Evolutionary conservation across 495 filamentous ascomycete species (phyloP).

Genomic region (Cenococcum geophilum): DNA sequence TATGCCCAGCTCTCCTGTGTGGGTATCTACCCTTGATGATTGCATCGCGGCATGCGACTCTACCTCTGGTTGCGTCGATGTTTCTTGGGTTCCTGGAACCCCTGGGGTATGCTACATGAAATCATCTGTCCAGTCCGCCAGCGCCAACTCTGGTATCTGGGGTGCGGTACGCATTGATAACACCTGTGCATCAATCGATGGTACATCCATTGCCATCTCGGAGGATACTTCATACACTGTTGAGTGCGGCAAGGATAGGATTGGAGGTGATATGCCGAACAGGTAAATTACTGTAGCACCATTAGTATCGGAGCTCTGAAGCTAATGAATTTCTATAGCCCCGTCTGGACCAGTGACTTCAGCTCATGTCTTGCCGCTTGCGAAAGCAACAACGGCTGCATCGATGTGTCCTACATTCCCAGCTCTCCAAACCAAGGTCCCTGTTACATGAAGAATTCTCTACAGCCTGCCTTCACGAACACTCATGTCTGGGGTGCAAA

Average conservation of each 20-base stretch:
- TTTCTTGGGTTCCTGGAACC: neutral
- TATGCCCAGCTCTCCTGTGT: neutral
- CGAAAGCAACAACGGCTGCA: neutral
- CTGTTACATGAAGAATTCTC: constrained; percentile 3
- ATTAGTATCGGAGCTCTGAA: neutral
- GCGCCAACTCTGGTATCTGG: neutral
- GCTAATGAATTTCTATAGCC: neutral
- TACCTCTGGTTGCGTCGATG: neutral
- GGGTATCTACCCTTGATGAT: neutral
- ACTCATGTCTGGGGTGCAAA: neutral
- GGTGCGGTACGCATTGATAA: neutral
- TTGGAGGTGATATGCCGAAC: neutral
- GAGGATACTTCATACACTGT: neutral
- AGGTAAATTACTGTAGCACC: neutral
- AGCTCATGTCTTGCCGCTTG: neutral
- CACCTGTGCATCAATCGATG: neutral
- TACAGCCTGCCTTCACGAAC: neutral
- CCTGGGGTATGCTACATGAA: neutral
- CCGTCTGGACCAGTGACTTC: neutral
- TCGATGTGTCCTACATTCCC: neutral
- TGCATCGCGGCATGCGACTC: neutral
- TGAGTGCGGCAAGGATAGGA: neutral
- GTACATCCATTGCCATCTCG: neutral
- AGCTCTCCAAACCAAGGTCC: neutral
- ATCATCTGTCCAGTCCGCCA: neutral